Conservation (phyloP, 768 basidiomycete species). For the Dacryopinax spathularia region DNA sequence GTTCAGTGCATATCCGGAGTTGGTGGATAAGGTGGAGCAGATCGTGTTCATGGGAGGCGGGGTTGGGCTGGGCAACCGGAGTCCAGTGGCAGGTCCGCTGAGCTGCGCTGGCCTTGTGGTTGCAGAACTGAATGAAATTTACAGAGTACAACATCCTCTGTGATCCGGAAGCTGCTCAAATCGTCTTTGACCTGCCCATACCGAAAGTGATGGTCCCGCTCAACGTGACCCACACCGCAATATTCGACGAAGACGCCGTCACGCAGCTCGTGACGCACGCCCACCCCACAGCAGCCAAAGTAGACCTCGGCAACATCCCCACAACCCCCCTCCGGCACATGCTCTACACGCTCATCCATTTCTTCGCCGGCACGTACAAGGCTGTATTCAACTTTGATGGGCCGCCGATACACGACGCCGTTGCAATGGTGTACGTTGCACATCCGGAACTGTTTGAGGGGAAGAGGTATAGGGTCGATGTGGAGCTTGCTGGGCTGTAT, state of each 20-base stretch:
- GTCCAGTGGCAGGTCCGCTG: conserved; percentile 49
- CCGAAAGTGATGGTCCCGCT: conserved; percentile 67
- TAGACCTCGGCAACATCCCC: conserved; percentile 18
- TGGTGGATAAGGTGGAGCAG: conserved; percentile 44
- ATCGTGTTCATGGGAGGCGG: conserved; percentile 89
- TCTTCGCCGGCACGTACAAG: conserved; percentile 60
- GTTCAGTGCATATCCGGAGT: conserved; percentile 33
- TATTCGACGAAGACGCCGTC: conserved; percentile 48
- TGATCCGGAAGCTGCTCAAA: conserved; percentile 73
- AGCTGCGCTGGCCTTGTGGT: neutral
- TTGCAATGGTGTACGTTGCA: conserved; percentile 65
- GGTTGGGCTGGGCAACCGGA: conserved; percentile 68
- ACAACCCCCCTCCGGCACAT: conserved; percentile 47
- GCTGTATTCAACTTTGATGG: conserved; percentile 72
- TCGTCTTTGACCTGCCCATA: conserved; percentile 58
- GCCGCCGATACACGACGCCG: conserved; percentile 75
- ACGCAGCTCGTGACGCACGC: conserved; percentile 18
- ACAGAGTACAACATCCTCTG: conserved; percentile 69
- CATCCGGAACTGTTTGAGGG: conserved; percentile 49
- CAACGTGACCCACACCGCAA: conserved; percentile 77
- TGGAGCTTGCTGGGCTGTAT: conserved; percentile 56
- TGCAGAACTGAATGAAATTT: neutral
- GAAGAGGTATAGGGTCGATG: conserved; percentile 61
- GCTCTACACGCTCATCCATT: conserved; percentile 57
- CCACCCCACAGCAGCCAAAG: conserved; percentile 22